These are phyloP conservation scores for Pseudogymnoascus pannorum DNA, from an alignment of 2,329 filamentous ascomycete genomes.

Conservation along the genomic window DNA sequence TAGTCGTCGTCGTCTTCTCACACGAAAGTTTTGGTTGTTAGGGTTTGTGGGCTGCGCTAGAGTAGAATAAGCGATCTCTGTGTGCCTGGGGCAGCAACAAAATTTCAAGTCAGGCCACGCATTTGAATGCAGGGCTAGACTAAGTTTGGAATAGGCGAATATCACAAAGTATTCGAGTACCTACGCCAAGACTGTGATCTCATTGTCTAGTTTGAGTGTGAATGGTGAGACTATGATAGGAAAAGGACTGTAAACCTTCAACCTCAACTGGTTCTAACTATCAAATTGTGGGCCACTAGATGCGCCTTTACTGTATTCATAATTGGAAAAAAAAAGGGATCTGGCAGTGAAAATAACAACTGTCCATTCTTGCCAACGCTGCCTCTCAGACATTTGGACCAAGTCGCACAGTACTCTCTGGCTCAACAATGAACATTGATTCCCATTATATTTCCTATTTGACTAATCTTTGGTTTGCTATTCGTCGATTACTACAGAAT, in stretches of 20 bases:
- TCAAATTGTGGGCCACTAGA: background rate
- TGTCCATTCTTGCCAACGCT: background rate
- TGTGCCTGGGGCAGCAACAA: constrained; percentile 1
- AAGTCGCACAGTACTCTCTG: background rate
- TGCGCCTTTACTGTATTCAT: background rate
- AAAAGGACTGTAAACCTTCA: background rate
- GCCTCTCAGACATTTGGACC: background rate
- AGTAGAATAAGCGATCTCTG: constrained; percentile 7
- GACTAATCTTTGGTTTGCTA: constrained; percentile 8
- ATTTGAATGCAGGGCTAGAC: background rate
- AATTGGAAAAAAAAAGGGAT: background rate
- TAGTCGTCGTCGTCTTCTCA: constrained; percentile 11
- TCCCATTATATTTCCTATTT: constrained; percentile 9
- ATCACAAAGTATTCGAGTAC: background rate
- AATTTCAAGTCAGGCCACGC: background rate
- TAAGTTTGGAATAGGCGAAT: background rate
- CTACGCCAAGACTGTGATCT: background rate
- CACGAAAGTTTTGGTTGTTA: constrained; percentile 9
- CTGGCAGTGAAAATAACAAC: background rate
- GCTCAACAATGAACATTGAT: background rate
- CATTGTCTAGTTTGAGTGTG: background rate
- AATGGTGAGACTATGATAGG: background rate
- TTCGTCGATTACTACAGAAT: constrained; percentile 6
- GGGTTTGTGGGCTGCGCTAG: constrained; percentile 10
- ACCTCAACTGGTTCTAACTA: background rate